A percentile compares a stretch with the other conserved stretches of the same genome.
Conservation (phyloP, 331 rosid species). For the Telfairia occidentalis region DNA sequence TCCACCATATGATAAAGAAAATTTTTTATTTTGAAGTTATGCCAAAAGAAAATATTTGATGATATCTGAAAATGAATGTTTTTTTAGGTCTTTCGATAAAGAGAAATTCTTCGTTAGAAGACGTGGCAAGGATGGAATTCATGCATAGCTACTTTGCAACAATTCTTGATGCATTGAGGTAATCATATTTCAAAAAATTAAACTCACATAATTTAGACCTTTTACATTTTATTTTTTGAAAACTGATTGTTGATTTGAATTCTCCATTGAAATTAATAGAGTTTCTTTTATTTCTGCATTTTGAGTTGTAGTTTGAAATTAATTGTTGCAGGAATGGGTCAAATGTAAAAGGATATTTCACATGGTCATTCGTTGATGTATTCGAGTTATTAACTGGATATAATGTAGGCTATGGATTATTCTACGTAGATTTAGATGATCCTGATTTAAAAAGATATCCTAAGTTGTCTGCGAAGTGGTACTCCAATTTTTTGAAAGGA, state of each 20-base stretch:
- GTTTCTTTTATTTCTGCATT: no score
- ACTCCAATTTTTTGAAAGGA: slow-evolving; percentile 33
- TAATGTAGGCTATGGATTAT: slow-evolving; percentile 29
- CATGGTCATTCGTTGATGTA: slow-evolving; percentile 55
- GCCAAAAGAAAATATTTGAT: background rate
- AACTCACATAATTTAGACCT: no score
- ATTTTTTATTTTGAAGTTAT: background rate
- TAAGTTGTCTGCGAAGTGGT: slow-evolving; percentile 56
- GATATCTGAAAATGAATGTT: background rate
- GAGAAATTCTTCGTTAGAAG: slow-evolving; percentile 32
- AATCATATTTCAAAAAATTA: no score
- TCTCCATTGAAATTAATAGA: no score
- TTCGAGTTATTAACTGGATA: slow-evolving; percentile 34
- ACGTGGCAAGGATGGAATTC: slow-evolving; percentile 41
- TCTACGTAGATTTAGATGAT: slow-evolving; percentile 33
- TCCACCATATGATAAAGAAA: no score
- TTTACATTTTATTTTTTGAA: no score
- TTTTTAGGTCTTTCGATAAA: slow-evolving; percentile 37
- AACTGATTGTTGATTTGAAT: no score
- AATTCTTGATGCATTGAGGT: slow-evolving; percentile 51
- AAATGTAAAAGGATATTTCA: slow-evolving; percentile 43
- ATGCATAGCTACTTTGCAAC: slow-evolving; percentile 32
- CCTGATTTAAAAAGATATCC: slow-evolving; percentile 40
- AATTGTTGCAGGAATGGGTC: slow-evolving; percentile 43
- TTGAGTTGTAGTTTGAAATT: background rate